A percentile compares a stretch with the other conserved stretches of the same genome.
These are phyloP conservation scores for Geranium brycei DNA, from an alignment of 345 rosid species.

Conservation along the genomic window DNA sequence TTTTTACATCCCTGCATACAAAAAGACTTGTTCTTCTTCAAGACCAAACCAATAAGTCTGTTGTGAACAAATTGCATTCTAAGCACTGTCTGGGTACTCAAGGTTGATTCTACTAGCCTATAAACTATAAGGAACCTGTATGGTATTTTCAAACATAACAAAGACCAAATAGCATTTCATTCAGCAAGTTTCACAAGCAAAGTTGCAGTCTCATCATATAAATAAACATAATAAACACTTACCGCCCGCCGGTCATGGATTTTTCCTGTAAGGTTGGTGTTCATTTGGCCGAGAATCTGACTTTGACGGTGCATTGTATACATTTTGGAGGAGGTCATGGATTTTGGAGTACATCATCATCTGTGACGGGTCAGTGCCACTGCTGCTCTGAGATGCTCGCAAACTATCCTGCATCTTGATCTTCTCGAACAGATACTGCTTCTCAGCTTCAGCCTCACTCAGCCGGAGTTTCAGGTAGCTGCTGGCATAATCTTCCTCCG, in stretches of 20 bases:
- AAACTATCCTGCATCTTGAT: constrained; percentile 80
- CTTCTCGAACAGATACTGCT: constrained; percentile 84
- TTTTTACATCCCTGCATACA: too few species aligned
- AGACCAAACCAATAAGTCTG: too few species aligned
- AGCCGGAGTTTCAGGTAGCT: constrained; percentile 72
- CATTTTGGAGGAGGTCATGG: constrained; percentile 45
- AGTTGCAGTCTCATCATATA: too few species aligned
- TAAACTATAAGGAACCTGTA: too few species aligned
- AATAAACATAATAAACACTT: too few species aligned
- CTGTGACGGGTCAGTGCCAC: constrained; percentile 59
- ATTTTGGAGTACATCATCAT: constrained; percentile 48
- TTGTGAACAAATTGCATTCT: too few species aligned
- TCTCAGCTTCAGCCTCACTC: constrained; percentile 98
- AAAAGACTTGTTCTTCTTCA: too few species aligned
- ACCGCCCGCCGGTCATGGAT: constrained; percentile 21
- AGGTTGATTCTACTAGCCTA: too few species aligned
- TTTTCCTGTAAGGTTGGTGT: constrained; percentile 36
- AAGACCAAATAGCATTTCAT: too few species aligned
- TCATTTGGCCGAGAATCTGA: constrained; percentile 41
- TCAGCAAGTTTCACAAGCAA: too few species aligned
- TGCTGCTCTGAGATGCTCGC: constrained; percentile 38
- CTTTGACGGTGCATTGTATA: constrained; percentile 36
- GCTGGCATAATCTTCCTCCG: constrained; percentile 89
- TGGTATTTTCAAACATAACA: too few species aligned
- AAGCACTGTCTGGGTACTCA: too few species aligned